These are phyloP conservation scores for Pythium plurisporium DNA, from an alignment of 352 stramenopile species.

Conservation along the genomic window DNA sequence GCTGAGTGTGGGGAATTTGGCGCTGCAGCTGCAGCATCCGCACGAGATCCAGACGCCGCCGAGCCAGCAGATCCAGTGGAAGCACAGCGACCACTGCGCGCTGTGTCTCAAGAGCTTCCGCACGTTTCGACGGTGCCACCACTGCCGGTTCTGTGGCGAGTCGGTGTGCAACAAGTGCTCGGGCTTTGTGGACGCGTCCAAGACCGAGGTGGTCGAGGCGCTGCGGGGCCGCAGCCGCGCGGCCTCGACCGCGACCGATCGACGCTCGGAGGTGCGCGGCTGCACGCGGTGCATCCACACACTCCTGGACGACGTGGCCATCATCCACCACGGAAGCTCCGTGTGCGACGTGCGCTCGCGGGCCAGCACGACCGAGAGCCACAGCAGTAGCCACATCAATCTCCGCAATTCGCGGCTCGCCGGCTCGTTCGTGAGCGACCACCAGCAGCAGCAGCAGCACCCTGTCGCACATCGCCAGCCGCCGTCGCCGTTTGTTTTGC, in stretches of 20 bases:
- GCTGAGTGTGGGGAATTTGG: slow-evolving; percentile 29
- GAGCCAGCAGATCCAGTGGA: slow-evolving; percentile 43
- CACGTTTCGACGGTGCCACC: slow-evolving; percentile 57
- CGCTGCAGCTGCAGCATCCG: slow-evolving; percentile 31
- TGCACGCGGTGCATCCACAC: slow-evolving; percentile 18
- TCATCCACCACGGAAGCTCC: background rate
- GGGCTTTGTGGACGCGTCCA: slow-evolving; percentile 39
- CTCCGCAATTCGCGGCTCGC: slow-evolving; percentile 1
- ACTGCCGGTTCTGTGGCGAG: slow-evolving; percentile 69
- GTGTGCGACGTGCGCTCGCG: background rate
- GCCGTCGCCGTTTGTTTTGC: slow-evolving; percentile 5
- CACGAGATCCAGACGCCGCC: slow-evolving; percentile 17
- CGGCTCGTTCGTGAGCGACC: background rate
- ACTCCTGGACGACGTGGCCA: slow-evolving; percentile 9
- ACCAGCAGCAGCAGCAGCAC: no score
- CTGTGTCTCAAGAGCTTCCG: slow-evolving; percentile 62
- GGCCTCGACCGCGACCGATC: background rate
- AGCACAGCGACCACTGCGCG: slow-evolving; percentile 54
- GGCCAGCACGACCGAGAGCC: background rate
- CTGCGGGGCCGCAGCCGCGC: slow-evolving; percentile 12
- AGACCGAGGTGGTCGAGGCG: slow-evolving; percentile 25
- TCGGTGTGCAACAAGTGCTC: slow-evolving; percentile 64
- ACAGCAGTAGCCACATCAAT: background rate
- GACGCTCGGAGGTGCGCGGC: slow-evolving; percentile 13
- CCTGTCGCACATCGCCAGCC: no score